Evolutionary conservation across 306 rosid genomes (phyloP), one percentile per base, ranked within the genome.

Genomic region (Vachellia collinsii): DNA sequence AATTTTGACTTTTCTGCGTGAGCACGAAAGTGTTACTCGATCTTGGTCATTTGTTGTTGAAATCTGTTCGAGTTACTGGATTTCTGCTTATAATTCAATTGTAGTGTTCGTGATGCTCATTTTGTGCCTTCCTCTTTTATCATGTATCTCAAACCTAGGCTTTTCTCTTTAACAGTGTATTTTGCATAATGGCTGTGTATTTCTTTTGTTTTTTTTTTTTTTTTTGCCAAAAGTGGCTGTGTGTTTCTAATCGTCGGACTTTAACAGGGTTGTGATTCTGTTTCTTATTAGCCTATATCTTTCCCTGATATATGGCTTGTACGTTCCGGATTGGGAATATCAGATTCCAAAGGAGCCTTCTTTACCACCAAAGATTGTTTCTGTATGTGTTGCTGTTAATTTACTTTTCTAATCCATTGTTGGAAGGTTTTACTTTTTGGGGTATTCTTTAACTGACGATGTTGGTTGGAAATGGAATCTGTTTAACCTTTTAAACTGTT

Each of bases 291-390:
- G 84, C 61, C 1, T 94, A 8, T 92, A 93, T 81, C 87, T 93
- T 73, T 81, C 39, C 70, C 76, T 93, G 83, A 75, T 85, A 51
- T 93, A 91, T 73, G 94, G 97, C 76, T 42, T 93, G 77, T 85
- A 92, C 37, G 97, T 96, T 84, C 97, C 97, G 63, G 94, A 93
- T 85, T 96, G 99, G 99, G 90, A 86, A 87, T 96, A 89, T 86
- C 97, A 79, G 70, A 79, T 92, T 86, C 86, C 90, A 70, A 70
- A 54, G 13, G 88, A 78, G 71, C 69, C 86, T 68, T 83, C 88
- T 75, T 56, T 83, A 14, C 82, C 80, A 41, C 86, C 90, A 38
- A 85, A 83, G 81, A 85, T 69, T 70, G 81, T 90, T 89, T 88
- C 91, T n/a, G 99, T 95, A 72, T 86, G 98, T 83, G 72, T 81